phyloP scores from a whole-genome alignment of 2,329 filamentous ascomycete species.

The Fusarium sp. region DNA sequence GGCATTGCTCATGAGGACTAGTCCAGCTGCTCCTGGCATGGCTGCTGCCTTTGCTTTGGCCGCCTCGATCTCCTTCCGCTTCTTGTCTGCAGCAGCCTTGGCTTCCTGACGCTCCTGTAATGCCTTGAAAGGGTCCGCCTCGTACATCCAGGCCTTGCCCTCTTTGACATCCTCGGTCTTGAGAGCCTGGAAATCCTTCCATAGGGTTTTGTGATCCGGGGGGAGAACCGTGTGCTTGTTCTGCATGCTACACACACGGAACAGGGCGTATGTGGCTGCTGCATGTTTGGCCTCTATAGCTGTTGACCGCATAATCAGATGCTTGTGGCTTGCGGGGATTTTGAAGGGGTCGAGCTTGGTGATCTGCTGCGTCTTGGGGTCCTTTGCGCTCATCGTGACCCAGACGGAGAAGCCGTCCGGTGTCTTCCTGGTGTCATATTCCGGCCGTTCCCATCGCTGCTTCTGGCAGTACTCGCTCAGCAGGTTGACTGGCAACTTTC shows the following conservation, averaged over 20 bases:
- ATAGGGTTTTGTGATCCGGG: constrained; percentile 89
- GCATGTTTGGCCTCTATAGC: constrained; percentile 94
- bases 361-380: constrained; percentile 86
- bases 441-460: constrained; percentile 94
- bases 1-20: constrained; percentile 66
- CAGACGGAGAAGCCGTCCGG: constrained; percentile 83
- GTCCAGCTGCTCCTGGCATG: constrained; percentile 71
- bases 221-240: constrained; percentile 96
- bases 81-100: constrained; percentile 83
- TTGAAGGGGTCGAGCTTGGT: constrained; percentile 85
- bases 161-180: constrained; percentile 87
- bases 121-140: constrained; percentile 92
- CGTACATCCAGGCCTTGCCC: constrained; percentile 90
- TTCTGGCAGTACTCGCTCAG: constrained; percentile 96
- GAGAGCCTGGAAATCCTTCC: constrained; percentile 90
- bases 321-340: constrained; percentile 82
- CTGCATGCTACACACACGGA: constrained; percentile 93
- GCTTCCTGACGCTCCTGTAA: constrained; percentile 85
- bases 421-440: constrained; percentile 86
- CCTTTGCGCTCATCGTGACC: constrained; percentile 82
- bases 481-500: constrained; percentile 94
- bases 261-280: constrained; percentile 91
- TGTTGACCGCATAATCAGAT: constrained; percentile 82
- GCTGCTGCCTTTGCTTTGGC: constrained; percentile 78
- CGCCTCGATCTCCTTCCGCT: constrained; percentile 79